Evolutionary conservation across 2,329 filamentous ascomycete genomes (phyloP), one percentile per base, ranked within the genome.

Genomic region (Juglanconis oblonga): DNA sequence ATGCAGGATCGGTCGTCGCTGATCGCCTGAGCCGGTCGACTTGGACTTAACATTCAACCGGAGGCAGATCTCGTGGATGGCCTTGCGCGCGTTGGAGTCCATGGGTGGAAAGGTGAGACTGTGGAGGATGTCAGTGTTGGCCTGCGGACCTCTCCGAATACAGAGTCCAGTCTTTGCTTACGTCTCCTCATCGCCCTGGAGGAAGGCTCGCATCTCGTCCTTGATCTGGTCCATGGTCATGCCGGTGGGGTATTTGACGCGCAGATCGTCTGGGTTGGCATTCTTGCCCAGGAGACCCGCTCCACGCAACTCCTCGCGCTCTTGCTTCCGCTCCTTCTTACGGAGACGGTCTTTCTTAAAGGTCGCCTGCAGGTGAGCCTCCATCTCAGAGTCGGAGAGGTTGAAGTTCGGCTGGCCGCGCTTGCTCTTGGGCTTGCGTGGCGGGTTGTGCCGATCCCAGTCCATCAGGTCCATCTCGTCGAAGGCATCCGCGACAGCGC

Each of bases 381-480:
- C 85, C 1, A 91, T 71, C 56, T 93, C 90, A 0, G 84, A 85
- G 66, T 93, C 90, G 0, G 83, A 84, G 8, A 89, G 72, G 29
- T 84, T 77, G 57, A 87, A 77, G 13, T 79, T 73, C 4, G 79
- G 76, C 50, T 81, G 72, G 55, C 77, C 50, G 77, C 79, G 61
- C 63, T 84, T 83, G 13, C 85, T 86, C 71, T 90, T 91, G 65
- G 82, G 78, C 68, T 85, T 88, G 63, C 81, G 85, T 49, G 73
- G 72, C 58, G 80, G 83, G 5, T 92, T 72, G 56, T 86, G 91
- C 32, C 87, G 81, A 14, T 90, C 83, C 75, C 90, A 91, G 68
- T 96, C 91, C 88, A 95, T 94, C 49, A 96, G 79, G 69, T 97
- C 92, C 64, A 97, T 88, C 8, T 86, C 89, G 62, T 88, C 86